Base-by-base conservation (phyloP, 83 land plant species). In the Picea engelmannii region DNA sequence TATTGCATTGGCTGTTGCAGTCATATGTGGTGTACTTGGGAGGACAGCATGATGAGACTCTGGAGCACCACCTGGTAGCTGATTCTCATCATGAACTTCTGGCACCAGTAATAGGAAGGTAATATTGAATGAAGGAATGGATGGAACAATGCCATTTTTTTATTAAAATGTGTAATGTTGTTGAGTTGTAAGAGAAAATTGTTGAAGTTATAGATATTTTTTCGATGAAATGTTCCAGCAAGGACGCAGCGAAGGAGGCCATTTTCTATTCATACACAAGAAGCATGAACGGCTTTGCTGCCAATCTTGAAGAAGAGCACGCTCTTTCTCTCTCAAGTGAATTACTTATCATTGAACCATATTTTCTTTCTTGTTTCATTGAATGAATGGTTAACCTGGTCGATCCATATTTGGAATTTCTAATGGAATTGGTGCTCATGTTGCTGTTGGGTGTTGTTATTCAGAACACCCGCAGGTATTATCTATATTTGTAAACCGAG, bases 211-310 rank as follows among this genome's bases (percentile, higher is more conserved):
- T 31, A 31, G 35, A 47, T 47, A 47, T 6, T 47, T 47, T 47
- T 47, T 55, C 16, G 13, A 55, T 13, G 16, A 13, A 55, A 47
- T 47, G 52, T 35, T 69, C 17, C 84, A 91, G 93, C 71, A 21
- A 74, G 59, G 81, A 83, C 27, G 80, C 79, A 80, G 91, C 89
- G 0, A 66, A 65, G 76, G 84, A 83, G 8, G 76, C 88, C 25
- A 85, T 89, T 17, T 85, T 91, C 59, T 89, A 91, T 84, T 89
- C 91, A 2, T 89, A 89, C 80, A 85, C 83, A 1, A 85, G 78
- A 62, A 78, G 80, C 71, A 86, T 91, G 70, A 87, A 91, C 81
- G 91, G 91, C 3, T 89, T 91, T 70, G 91, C 91, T 40, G 93
- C 93, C 6, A 79, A 2, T 25, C 87, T 91, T 13, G 89, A 76